phyloP scores from a whole-genome alignment of 1,139 yeast genomes.

The Magnusiomyces tetraspermus region DNA sequence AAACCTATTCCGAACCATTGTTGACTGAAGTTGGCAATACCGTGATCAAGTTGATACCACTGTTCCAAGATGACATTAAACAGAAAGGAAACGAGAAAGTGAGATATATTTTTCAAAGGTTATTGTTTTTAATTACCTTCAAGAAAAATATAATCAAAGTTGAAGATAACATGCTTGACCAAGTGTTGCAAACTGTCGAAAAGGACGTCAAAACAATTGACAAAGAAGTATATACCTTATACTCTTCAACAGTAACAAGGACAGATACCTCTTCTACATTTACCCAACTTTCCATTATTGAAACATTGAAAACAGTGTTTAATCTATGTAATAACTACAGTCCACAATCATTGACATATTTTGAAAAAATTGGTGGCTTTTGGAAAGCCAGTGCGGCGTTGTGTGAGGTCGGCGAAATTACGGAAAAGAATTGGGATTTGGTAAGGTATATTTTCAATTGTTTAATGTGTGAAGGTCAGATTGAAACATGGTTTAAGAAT shows the following conservation, averaged over 20 bases:
- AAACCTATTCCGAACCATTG: not conserved
- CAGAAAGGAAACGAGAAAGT: too few relatives aligned
- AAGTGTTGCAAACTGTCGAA: too few relatives aligned
- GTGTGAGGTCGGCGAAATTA: not conserved
- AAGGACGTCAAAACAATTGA: not conserved
- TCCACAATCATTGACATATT: not conserved
- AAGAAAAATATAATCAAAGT: not conserved
- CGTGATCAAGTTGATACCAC: too few relatives aligned
- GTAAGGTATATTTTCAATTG: slow-evolving; percentile 1
- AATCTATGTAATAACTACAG: slow-evolving; percentile 2
- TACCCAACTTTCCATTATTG: slow-evolving; percentile 1
- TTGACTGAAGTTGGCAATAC: not conserved
- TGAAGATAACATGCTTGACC: too few relatives aligned
- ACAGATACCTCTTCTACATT: too few relatives aligned
- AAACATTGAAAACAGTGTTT: not conserved
- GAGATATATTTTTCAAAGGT: not conserved
- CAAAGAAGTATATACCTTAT: too few relatives aligned
- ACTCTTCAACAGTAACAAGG: too few relatives aligned
- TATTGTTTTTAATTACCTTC: not conserved
- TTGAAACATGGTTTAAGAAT: too few relatives aligned
- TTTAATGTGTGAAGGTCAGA: not conserved
- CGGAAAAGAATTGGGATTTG: not conserved
- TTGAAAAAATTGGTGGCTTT: not conserved
- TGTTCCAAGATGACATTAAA: too few relatives aligned
- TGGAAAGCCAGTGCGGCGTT: not conserved